Evolutionary conservation across 257 asterid species (phyloP).

Genomic region (Jacaranda mimosifolia): DNA sequence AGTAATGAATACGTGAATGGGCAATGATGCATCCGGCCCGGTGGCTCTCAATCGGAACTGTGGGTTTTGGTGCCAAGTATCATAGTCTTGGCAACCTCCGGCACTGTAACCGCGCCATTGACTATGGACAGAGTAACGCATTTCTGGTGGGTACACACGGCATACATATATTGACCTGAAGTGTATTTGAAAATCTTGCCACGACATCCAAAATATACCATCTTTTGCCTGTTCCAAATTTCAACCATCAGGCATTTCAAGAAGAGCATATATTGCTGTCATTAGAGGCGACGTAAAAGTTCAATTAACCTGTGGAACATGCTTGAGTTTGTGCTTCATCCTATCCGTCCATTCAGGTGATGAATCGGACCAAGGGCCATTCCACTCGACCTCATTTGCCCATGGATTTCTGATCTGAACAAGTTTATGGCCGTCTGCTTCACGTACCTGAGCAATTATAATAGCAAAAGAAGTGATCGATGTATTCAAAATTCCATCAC

Average conservation of each 20-base stretch:
- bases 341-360: slow-evolving; percentile 99
- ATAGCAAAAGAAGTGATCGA: not conserved
- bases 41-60: slow-evolving; percentile 89
- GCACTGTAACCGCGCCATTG: slow-evolving; percentile 99
- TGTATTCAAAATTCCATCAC: slow-evolving; percentile 14
- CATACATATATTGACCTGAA: slow-evolving; percentile 97
- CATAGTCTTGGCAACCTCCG: slow-evolving; percentile 99
- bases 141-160: slow-evolving; percentile 98
- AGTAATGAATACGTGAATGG: slow-evolving; percentile 94
- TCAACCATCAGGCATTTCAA: not conserved
- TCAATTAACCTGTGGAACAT: slow-evolving; percentile 73
- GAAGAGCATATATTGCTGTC: not conserved
- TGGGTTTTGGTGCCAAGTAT: slow-evolving; percentile 99
- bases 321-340: slow-evolving; percentile 98
- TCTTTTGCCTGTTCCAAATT: slow-evolving; percentile 77
- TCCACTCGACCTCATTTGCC: slow-evolving; percentile 99
- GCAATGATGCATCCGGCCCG: slow-evolving; percentile 91
- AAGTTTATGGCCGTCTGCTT: slow-evolving; percentile 89
- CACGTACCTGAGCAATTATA: slow-evolving; percentile 68
- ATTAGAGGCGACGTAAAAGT: not conserved
- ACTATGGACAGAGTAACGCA: slow-evolving; percentile 93
- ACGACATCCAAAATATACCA: slow-evolving; percentile 99
- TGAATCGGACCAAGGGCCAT: slow-evolving; percentile 98
- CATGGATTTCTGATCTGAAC: slow-evolving; percentile 99
- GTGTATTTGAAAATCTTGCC: slow-evolving; percentile 99